phyloP scores from a whole-genome alignment of 225 moss, liverwort and hornwort genomes.

The Straminergon stramineum region DNA sequence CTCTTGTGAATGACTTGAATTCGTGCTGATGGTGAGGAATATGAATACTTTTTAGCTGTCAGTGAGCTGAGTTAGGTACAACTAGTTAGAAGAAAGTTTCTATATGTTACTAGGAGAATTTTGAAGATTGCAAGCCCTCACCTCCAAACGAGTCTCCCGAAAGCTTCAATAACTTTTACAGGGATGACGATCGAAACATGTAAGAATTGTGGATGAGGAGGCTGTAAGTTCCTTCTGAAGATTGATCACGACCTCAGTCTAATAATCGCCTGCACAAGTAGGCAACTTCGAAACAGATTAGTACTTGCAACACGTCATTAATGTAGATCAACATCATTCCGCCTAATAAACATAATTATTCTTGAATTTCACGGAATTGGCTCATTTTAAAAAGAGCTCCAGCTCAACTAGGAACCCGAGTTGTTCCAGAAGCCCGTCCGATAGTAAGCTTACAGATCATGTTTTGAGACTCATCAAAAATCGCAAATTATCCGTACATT shows the following conservation, averaged over 20 bases:
- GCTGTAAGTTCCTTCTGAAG: neutral
- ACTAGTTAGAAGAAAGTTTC: neutral
- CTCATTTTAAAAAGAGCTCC: too few relatives aligned
- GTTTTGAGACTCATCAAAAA: neutral
- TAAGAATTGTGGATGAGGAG: neutral
- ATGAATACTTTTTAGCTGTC: too few relatives aligned
- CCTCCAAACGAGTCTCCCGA: constrained; percentile 17
- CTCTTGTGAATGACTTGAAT: neutral
- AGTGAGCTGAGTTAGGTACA: neutral
- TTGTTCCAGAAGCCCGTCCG: neutral
- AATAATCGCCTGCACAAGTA: neutral
- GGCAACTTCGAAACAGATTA: neutral
- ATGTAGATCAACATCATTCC: neutral
- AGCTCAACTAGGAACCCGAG: neutral
- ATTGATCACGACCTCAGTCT: neutral
- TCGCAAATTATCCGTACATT: neutral
- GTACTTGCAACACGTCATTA: neutral
- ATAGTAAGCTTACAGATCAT: neutral
- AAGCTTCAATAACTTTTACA: constrained; percentile 37
- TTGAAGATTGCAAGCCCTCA: constrained; percentile 54
- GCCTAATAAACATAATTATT: neutral
- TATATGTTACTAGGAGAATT: neutral
- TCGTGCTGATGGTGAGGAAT: too few relatives aligned
- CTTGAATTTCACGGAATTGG: neutral
- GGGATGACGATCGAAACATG: constrained; percentile 55